These are phyloP conservation scores for Niebla homalea DNA, from an alignment of 495 filamentous ascomycete species.

Conservation along the genomic window DNA sequence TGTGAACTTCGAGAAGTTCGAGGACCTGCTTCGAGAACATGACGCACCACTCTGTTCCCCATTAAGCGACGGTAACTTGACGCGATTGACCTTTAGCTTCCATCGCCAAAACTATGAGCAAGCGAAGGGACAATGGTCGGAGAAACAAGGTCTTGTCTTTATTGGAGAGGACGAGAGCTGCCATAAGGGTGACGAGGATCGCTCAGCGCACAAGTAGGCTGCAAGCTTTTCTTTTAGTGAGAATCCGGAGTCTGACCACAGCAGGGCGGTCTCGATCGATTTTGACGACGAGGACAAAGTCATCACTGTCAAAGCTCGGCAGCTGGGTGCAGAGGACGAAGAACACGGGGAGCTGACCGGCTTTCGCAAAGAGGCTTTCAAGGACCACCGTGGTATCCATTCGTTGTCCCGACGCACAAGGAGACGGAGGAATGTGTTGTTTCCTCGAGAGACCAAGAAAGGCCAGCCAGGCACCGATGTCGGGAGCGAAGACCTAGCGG, in stretches of 20 bases:
- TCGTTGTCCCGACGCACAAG: neutral
- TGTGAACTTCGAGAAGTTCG: neutral
- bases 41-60: neutral
- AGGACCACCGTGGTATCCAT: neutral
- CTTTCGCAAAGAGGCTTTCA: neutral
- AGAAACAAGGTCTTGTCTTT: neutral
- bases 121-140: neutral
- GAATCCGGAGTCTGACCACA: neutral
- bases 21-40: neutral
- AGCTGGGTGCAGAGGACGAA: neutral
- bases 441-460: neutral
- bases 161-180: neutral
- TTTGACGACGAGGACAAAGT: neutral
- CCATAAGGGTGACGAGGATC: neutral
- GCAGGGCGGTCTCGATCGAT: neutral
- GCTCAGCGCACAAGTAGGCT: neutral
- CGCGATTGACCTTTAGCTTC: neutral
- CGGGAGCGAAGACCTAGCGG: too few relatives aligned
- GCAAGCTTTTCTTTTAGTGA: neutral
- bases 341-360: neutral
- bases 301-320: neutral
- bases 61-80: neutral
- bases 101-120: neutral
- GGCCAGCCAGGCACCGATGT: too few relatives aligned
- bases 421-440: neutral